Evolutionary conservation across 1,284 basidiomycete genomes (phyloP).

Genomic region (Heterobasidion parviporum): DNA sequence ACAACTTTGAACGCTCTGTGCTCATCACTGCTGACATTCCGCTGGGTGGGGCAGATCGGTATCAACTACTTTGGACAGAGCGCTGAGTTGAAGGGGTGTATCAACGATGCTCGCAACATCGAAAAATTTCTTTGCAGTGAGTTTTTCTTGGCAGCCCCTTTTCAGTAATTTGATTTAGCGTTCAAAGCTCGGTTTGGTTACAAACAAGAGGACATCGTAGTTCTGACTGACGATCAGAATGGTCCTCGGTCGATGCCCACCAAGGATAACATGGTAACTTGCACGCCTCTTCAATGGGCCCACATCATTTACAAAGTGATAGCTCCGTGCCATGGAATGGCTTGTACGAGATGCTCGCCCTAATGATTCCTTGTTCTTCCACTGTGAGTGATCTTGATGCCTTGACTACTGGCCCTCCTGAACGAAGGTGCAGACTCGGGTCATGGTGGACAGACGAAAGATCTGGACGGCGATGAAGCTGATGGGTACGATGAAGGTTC

Average conservation of each 20-base stretch:
- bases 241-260: slow-evolving; percentile 68
- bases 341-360: slow-evolving; percentile 62
- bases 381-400: neutral
- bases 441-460: slow-evolving; percentile 78
- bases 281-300: neutral
- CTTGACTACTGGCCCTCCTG: neutral
- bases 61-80: slow-evolving; percentile 74
- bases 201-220: slow-evolving; percentile 76
- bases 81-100: slow-evolving; percentile 69
- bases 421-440: slow-evolving; percentile 50
- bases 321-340: slow-evolving; percentile 76
- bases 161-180: neutral
- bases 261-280: slow-evolving; percentile 69
- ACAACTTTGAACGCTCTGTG: neutral
- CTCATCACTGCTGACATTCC: neutral
- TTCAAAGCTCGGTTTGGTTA: slow-evolving; percentile 63
- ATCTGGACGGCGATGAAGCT: slow-evolving; percentile 61
- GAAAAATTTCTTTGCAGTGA: slow-evolving; percentile 63
- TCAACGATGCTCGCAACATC: slow-evolving; percentile 83
- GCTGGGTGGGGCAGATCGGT: slow-evolving; percentile 48
- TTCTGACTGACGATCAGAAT: slow-evolving; percentile 70
- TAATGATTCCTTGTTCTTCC: slow-evolving; percentile 60
- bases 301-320: neutral
- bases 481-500: slow-evolving; percentile 64
- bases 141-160: slow-evolving; percentile 14